Evolutionary conservation across 345 rosid species (phyloP).

Genomic region (Toxicodendron radicans): DNA sequence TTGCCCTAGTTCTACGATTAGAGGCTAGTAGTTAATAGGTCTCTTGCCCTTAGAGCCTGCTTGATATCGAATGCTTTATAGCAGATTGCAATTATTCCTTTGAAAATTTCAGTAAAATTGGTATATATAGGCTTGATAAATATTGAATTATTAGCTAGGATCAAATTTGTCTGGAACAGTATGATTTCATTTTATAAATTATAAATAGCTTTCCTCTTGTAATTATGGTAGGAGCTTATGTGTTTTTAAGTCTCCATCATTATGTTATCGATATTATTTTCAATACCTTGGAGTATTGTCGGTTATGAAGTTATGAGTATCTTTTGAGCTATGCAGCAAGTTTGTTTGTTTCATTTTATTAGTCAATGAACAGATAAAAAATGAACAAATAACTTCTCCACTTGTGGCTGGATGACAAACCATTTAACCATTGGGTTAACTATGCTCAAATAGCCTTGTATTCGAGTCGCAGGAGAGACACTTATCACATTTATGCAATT

Average conservation of each 20-base stretch:
- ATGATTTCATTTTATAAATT: not conserved
- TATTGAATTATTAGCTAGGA: not conserved
- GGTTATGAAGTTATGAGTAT: too few relatives aligned
- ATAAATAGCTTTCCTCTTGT: not conserved
- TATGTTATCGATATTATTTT: not conserved
- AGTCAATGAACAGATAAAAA: too few relatives aligned
- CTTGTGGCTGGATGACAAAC: too few relatives aligned
- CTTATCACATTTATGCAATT: too few relatives aligned
- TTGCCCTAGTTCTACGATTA: not conserved
- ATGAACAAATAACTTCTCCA: too few relatives aligned
- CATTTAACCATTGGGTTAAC: too few relatives aligned
- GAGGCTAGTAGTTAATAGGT: not conserved
- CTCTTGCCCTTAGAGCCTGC: not conserved
- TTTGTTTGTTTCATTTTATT: not conserved
- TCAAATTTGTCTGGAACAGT: not conserved
- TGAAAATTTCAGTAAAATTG: too few relatives aligned
- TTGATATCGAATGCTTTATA: not conserved
- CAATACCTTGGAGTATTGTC: not conserved
- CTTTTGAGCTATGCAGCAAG: not conserved
- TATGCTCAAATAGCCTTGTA: too few relatives aligned
- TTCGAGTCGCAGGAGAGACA: too few relatives aligned
- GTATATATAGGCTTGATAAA: constrained; percentile 10
- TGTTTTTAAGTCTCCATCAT: not conserved
- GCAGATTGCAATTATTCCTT: not conserved
- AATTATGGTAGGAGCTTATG: not conserved